These are phyloP conservation scores for Phylloporus sp. DNA, from an alignment of 768 basidiomycete species.

Conservation along the genomic window DNA sequence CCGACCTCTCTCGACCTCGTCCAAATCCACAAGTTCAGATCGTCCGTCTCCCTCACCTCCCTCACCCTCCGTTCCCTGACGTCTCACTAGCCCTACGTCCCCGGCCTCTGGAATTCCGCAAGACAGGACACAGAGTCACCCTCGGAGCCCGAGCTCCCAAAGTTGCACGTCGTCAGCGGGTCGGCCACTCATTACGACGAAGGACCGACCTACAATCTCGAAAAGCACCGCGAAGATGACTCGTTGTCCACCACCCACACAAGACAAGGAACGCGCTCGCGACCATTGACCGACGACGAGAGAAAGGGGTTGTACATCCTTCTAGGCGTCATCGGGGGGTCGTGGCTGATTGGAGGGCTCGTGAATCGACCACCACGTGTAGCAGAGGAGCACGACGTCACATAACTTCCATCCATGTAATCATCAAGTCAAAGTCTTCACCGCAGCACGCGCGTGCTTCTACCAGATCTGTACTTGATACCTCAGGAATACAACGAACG, in stretches of 20 bases:
- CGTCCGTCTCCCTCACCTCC: slow-evolving; percentile 38
- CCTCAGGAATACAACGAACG: not conserved
- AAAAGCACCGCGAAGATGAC: slow-evolving; percentile 15
- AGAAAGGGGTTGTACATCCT: slow-evolving; percentile 44
- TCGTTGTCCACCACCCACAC: not conserved
- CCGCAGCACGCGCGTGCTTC: too few species aligned
- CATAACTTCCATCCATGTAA: too few species aligned
- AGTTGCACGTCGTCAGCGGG: slow-evolving; percentile 48
- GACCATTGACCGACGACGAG: slow-evolving; percentile 41
- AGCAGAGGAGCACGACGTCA: slow-evolving; percentile 9
- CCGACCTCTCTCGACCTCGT: slow-evolving; percentile 45
- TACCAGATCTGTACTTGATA: too few species aligned
- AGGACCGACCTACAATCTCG: slow-evolving; percentile 42
- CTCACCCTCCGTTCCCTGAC: slow-evolving; percentile 2
- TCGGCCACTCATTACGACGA: slow-evolving; percentile 43
- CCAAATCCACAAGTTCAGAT: slow-evolving; percentile 48
- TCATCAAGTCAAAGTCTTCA: too few species aligned
- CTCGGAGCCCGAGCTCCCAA: slow-evolving; percentile 33
- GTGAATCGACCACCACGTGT: slow-evolving; percentile 12
- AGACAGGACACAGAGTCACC: slow-evolving; percentile 30
- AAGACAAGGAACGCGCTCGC: slow-evolving; percentile 24
- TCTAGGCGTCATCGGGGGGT: slow-evolving; percentile 44
- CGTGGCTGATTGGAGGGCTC: slow-evolving; percentile 42
- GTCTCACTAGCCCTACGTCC: slow-evolving; percentile 47
- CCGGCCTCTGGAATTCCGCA: slow-evolving; percentile 57